Evolutionary conservation across 495 filamentous ascomycete genomes (phyloP).

Genomic region (Podospora tetraspora): DNA sequence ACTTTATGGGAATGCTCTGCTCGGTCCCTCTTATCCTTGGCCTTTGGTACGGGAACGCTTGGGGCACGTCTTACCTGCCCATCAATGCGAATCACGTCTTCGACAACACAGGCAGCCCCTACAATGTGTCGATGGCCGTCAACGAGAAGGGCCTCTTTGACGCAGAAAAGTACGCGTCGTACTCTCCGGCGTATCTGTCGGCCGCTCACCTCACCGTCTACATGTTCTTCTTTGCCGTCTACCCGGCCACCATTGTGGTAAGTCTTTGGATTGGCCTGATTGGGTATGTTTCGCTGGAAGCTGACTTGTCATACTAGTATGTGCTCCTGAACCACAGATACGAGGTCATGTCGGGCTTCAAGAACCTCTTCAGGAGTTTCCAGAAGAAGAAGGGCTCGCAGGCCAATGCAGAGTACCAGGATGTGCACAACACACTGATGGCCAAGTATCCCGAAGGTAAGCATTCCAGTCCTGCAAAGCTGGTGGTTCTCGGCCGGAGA

Average conservation of each 20-base stretch:
- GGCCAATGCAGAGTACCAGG: slow-evolving; percentile 19
- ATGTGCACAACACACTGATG: slow-evolving; percentile 39
- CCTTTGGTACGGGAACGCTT: slow-evolving; percentile 36
- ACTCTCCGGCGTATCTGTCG: slow-evolving; percentile 34
- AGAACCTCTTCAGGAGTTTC: slow-evolving; percentile 27
- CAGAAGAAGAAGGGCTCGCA: slow-evolving; percentile 19
- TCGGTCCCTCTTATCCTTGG: slow-evolving; percentile 25
- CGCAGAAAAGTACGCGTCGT: slow-evolving; percentile 30
- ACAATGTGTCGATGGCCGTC: slow-evolving; percentile 31
- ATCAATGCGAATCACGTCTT: slow-evolving; percentile 34
- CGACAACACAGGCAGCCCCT: slow-evolving; percentile 30
- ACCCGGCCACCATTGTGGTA: slow-evolving; percentile 30
- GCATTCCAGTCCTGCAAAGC: neutral
- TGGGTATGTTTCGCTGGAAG: neutral
- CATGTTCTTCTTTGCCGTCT: slow-evolving; percentile 37
- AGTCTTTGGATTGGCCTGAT: neutral
- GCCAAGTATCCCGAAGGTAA: slow-evolving; percentile 29
- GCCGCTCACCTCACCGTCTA: slow-evolving; percentile 32
- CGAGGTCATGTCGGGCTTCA: slow-evolving; percentile 32
- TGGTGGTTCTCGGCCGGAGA: neutral
- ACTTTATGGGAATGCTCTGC: slow-evolving; percentile 28
- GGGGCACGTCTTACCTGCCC: slow-evolving; percentile 32
- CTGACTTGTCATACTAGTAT: slow-evolving; percentile 12
- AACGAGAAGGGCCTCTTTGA: slow-evolving; percentile 32
- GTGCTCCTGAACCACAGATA: slow-evolving; percentile 35